Evolutionary conservation across 371 early-diverging fungal genomes (phyloP), one percentile per base, ranked within the genome.

Genomic region (Rhizopus delemar): DNA sequence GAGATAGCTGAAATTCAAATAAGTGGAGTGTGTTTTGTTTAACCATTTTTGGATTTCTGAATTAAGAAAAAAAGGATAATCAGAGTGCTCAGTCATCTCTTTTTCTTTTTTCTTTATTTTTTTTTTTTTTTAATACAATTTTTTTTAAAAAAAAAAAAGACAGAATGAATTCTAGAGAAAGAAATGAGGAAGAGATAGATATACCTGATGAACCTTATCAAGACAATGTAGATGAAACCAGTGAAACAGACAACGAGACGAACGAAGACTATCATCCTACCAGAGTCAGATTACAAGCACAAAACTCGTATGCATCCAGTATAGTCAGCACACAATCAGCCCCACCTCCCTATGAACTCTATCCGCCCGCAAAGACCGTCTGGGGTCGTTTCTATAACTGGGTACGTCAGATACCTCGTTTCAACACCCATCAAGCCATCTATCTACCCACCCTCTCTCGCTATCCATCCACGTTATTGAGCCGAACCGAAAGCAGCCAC

Each of bases 291-390:
- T 12, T 58, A 8, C 62, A 39, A 4, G 33, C 52, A 31, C 51
- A 56, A 38, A 56, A 41, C 28, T 65, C 67, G 4, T 67, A 62
- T 35, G 62, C 71, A 54, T 68, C 72, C 16, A 79, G 80, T 38
- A 66, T 71, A 1, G 57, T 79, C 1, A 79, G 76, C 39, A 75
- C 71, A 0, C 72, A 74, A 54, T 74, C 74, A 8, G 70, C 74
- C 12, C 80, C 80, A 28, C 80, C 80, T 41, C 76, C 80, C 22
- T 79, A 79, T 45, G 76, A 79, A 49, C 43, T 75, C 15, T 79
- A 79, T 59, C 76, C 80, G 31, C 80, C 74, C 36, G 80, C 80
- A 34, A 75, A 67, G 36, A 70, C 74, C 12, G 43, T 70, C 9
- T 49, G 66, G 41, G 76, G 80, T 8, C 69, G 80, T 41, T 56